These are phyloP conservation scores for Ambrosiella beaveri DNA, from an alignment of 2,329 filamentous ascomycete species.

Conservation along the genomic window DNA sequence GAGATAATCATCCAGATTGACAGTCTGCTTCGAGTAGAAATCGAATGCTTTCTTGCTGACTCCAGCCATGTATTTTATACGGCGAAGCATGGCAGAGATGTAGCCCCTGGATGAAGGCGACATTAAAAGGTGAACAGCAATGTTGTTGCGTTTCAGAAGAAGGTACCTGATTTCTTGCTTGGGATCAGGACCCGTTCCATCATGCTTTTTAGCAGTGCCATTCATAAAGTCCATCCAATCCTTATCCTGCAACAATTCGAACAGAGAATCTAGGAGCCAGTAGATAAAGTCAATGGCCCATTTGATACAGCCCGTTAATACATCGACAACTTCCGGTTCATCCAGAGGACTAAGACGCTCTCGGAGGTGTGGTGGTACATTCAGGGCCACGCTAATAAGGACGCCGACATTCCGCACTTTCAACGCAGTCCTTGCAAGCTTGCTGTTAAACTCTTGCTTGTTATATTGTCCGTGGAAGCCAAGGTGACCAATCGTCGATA, in stretches of 20 bases:
- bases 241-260: slow-evolving; percentile 34
- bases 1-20: slow-evolving; percentile 25
- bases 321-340: slow-evolving; percentile 53
- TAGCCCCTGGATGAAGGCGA: slow-evolving; percentile 60
- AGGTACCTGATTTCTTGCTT: slow-evolving; percentile 29
- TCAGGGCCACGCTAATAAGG: slow-evolving; percentile 46
- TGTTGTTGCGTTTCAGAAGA: slow-evolving; percentile 36
- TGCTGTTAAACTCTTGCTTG: slow-evolving; percentile 48
- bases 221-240: slow-evolving; percentile 34
- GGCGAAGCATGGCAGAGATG: slow-evolving; percentile 49
- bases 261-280: slow-evolving; percentile 43
- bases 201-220: slow-evolving; percentile 14
- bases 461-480: slow-evolving; percentile 50
- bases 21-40: slow-evolving; percentile 28
- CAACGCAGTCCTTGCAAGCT: slow-evolving; percentile 57
- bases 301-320: slow-evolving; percentile 54
- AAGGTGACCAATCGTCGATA: slow-evolving; percentile 65
- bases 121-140: slow-evolving; percentile 47
- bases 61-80: slow-evolving; percentile 38
- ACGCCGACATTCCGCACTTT: slow-evolving; percentile 57
- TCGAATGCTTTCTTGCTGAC: slow-evolving; percentile 32
- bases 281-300: slow-evolving; percentile 61
- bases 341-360: slow-evolving; percentile 42
- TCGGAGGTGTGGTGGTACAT: slow-evolving; percentile 34
- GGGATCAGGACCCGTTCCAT: slow-evolving; percentile 14